Base-by-base conservation (phyloP, 75 land plant genomes). In the Picea sitchensis region DNA sequence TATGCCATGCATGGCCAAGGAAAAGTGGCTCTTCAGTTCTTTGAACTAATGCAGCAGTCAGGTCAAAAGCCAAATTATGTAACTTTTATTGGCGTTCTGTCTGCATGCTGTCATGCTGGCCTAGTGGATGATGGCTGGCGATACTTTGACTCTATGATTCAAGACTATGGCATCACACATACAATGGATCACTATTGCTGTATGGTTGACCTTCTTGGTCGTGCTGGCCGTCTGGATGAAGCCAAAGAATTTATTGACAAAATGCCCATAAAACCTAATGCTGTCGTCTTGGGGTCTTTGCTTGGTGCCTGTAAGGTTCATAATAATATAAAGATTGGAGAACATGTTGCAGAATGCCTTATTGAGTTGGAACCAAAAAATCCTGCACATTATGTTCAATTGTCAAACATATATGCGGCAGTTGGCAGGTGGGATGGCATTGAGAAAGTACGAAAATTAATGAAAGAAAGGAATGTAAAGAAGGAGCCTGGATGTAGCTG, bases 201-300 rank as follows among this genome's bases (percentile, higher is more conserved):
- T 26, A 71, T 79, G 31, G 31, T 79, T 67, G 80, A 79, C 34
- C 38, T 79, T 79, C 80, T 79, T 51, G 80, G 80, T 38, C 80
- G 80, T 26, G 30, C 80, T 64, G 75, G 75, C 5, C 31, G 76
- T 69, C 30, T 79, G 74, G 61, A 79, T 44, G 80, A 79, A 47
- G 80, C 38, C 61, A 67, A 32, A 15, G 34, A 13, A 12, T 56
- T 79, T 51, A 67, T 79, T 36, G 56, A 65, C 76, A 61, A 21
- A 20, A 79, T 79, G 80, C 77, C 80, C 18, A 65, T 65, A 17
- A 26, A n/a, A 51, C 80, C 72, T 38, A 68, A 79, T 68, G 23
- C 23, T 32, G 31, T 79, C 3, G 47, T 51, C 13, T 79, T 23
- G 80, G 67, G 14, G 18, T 65, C 80, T 14, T 68, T 79, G 75